Percentiles rank a stretch among this genome's conserved stretches.
phyloP scores from a whole-genome alignment of 2,329 filamentous ascomycete genomes.

The Colletotrichum tofieldiae region DNA sequence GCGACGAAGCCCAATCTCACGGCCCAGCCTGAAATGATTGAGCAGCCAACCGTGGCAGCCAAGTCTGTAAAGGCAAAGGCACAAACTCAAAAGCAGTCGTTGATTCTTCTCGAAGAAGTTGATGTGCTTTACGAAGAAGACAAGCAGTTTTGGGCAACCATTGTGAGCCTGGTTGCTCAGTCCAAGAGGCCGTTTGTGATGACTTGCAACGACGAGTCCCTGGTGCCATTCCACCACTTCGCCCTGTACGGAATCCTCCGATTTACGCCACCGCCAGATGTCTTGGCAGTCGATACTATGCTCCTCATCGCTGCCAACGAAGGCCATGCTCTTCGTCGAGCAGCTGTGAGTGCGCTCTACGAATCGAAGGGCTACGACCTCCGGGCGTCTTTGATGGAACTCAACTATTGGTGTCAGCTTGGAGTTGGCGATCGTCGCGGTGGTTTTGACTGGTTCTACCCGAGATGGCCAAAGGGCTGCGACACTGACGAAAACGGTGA shows the following conservation, averaged over 20 bases:
- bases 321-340: conserved; percentile 82
- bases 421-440: conserved; percentile 90
- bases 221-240: conserved; percentile 83
- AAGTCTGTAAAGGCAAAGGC: conserved; percentile 54
- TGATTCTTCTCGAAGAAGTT: conserved; percentile 94
- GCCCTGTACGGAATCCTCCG: conserved; percentile 89
- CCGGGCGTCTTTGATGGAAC: conserved; percentile 84
- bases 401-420: conserved; percentile 98
- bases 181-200: conserved; percentile 95
- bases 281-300: conserved; percentile 84
- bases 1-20: conserved; percentile 48
- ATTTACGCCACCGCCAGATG: conserved; percentile 75
- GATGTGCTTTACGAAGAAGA: conserved; percentile 97
- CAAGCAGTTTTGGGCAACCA: conserved; percentile 92
- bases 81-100: conserved; percentile 84
- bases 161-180: conserved; percentile 82
- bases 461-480: conserved; percentile 80
- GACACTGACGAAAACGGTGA: conserved; percentile 79
- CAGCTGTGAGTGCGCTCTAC: conserved; percentile 80
- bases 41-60: conserved; percentile 14
- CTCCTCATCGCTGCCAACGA: conserved; percentile 89
- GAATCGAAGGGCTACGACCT: conserved; percentile 79
- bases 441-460: conserved; percentile 91
- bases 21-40: conserved; percentile 45
- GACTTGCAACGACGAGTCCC: conserved; percentile 92